phyloP scores from a whole-genome alignment of 768 basidiomycete genomes.

The Lactarius pseudohatsudake region DNA sequence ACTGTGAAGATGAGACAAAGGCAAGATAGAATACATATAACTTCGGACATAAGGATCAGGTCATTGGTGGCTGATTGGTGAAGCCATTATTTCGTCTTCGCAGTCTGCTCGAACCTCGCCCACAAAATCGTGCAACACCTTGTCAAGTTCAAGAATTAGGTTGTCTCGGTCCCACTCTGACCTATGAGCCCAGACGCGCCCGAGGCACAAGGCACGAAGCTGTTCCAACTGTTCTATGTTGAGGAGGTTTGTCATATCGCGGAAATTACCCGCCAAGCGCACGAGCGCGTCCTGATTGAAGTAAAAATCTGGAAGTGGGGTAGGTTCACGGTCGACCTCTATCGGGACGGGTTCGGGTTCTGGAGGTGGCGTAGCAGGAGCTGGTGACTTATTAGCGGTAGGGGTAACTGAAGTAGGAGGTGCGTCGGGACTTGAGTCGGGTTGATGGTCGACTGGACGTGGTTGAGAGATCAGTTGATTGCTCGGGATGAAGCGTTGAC shows the following conservation, averaged over 20 bases:
- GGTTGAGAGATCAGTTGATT: conserved; percentile 6
- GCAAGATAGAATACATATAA: conserved; percentile 28
- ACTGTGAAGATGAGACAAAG: neutral
- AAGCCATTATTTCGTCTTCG: conserved; percentile 19
- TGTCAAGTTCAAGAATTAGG: conserved; percentile 59
- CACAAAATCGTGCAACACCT: conserved; percentile 62
- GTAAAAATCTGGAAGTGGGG: conserved; percentile 77
- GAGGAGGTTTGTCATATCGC: conserved; percentile 54
- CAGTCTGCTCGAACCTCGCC: conserved; percentile 50
- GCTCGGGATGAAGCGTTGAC: neutral
- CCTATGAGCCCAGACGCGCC: conserved; percentile 78
- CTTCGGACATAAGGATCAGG: conserved; percentile 9
- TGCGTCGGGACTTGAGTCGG: neutral
- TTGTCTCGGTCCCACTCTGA: conserved; percentile 79
- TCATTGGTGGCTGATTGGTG: conserved; percentile 7
- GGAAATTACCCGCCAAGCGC: conserved; percentile 50
- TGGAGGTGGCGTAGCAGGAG: conserved; percentile 28
- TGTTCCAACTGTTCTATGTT: conserved; percentile 93
- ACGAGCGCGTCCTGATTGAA: conserved; percentile 52
- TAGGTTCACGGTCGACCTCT: conserved; percentile 60
- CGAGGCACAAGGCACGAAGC: conserved; percentile 79
- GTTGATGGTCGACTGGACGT: neutral
- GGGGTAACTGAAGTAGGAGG: neutral
- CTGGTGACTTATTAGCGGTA: conserved; percentile 16
- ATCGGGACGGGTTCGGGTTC: conserved; percentile 40